phyloP scores from a whole-genome alignment of 2,329 filamentous ascomycete genomes.

The Claviceps cyperi region DNA sequence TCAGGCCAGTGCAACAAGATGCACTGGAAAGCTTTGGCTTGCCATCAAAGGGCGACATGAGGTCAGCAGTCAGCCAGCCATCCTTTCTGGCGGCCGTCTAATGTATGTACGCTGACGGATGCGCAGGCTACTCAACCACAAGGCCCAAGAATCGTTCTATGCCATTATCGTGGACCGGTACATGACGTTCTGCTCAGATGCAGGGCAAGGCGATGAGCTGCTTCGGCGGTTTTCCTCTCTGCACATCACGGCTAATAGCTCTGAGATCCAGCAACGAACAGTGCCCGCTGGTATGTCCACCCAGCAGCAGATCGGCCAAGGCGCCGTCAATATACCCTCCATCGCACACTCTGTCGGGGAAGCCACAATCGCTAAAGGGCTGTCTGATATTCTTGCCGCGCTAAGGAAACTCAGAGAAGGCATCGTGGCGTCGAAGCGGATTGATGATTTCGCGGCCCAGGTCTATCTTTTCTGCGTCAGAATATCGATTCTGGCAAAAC shows the following conservation, averaged over 20 bases:
- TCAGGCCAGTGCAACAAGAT: constrained; percentile 63
- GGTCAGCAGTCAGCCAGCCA: constrained; percentile 35
- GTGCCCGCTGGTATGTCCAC: background rate
- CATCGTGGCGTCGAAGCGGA: constrained; percentile 62
- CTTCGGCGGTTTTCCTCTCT: constrained; percentile 61
- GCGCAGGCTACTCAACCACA: constrained; percentile 53
- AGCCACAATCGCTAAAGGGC: constrained; percentile 39
- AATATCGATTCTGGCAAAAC: constrained; percentile 62
- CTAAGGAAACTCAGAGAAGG: constrained; percentile 88
- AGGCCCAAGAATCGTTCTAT: constrained; percentile 75
- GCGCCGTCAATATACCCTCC: background rate
- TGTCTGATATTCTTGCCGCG: constrained; percentile 64
- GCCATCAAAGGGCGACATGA: constrained; percentile 79
- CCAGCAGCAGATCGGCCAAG: background rate
- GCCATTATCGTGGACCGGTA: constrained; percentile 78
- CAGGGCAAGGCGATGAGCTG: constrained; percentile 56
- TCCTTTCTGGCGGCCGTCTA: background rate
- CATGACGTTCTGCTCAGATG: constrained; percentile 72
- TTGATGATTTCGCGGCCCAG: constrained; percentile 71
- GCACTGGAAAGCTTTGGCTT: constrained; percentile 70
- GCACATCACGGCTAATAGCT: constrained; percentile 7
- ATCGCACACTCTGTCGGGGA: constrained; percentile 7
- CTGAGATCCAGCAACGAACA: background rate
- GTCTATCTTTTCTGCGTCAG: constrained; percentile 87
- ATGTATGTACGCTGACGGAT: background rate